phyloP scores from a whole-genome alignment of 1,284 basidiomycete species.

The Cerrena zonata region DNA sequence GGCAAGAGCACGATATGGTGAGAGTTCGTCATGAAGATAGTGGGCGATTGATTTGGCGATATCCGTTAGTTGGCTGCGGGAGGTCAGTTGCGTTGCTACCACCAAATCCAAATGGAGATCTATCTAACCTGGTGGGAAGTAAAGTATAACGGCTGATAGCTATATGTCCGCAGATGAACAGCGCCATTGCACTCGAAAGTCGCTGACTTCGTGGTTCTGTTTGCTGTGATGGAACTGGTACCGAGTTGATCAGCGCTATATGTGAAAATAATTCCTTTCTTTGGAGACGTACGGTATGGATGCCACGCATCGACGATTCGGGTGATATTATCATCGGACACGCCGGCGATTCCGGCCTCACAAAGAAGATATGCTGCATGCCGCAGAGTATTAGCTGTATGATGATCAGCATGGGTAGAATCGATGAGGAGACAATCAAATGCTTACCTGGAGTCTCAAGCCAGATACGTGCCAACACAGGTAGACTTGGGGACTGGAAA shows the following conservation, averaged over 20 bases:
- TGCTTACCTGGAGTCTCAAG: slow-evolving; percentile 64
- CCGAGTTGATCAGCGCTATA: not conserved
- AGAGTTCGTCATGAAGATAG: slow-evolving; percentile 70
- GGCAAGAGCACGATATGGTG: slow-evolving; percentile 65
- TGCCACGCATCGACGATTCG: slow-evolving; percentile 65
- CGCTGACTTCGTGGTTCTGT: slow-evolving; percentile 50
- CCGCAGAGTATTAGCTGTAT: slow-evolving; percentile 36
- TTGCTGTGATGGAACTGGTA: slow-evolving; percentile 68
- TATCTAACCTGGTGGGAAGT: slow-evolving; percentile 61
- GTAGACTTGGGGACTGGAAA: slow-evolving; percentile 65
- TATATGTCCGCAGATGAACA: slow-evolving; percentile 79
- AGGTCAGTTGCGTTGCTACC: not conserved
- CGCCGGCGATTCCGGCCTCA: slow-evolving; percentile 60
- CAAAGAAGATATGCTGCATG: slow-evolving; percentile 72
- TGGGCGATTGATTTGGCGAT: slow-evolving; percentile 76
- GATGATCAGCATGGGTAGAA: slow-evolving; percentile 44
- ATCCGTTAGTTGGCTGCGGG: slow-evolving; percentile 68
- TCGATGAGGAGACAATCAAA: slow-evolving; percentile 5
- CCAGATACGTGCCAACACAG: slow-evolving; percentile 70
- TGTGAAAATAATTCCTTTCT: not conserved
- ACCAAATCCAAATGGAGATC: slow-evolving; percentile 2
- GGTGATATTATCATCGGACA: slow-evolving; percentile 64
- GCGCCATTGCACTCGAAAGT: slow-evolving; percentile 54
- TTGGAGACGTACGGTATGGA: slow-evolving; percentile 46
- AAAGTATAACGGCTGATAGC: slow-evolving; percentile 78